These are phyloP conservation scores for Rosa chinensis DNA, from an alignment of 306 rosid genomes.

Conservation along the genomic window DNA sequence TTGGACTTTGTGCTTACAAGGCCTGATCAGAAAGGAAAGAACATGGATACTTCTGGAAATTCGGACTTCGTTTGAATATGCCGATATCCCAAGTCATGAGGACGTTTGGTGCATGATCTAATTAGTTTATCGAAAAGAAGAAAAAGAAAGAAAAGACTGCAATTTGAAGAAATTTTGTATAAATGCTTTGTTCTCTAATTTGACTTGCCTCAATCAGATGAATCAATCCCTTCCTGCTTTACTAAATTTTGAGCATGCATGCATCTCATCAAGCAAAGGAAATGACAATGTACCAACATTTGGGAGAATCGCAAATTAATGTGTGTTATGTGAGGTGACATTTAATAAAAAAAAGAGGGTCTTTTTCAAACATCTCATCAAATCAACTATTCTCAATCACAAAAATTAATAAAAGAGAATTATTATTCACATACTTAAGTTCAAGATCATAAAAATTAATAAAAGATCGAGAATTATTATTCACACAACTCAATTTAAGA, in stretches of 20 bases:
- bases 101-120: neutral
- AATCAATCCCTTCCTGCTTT: neutral
- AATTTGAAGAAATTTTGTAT: neutral
- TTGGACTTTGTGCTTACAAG: slow-evolving; percentile 58
- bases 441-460: too few species aligned
- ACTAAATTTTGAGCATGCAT: neutral
- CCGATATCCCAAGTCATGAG: neutral
- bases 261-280: neutral
- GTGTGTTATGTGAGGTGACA: too few species aligned
- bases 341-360: too few species aligned
- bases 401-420: too few species aligned
- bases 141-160: neutral
- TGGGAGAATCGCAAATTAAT: neutral
- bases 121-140: neutral
- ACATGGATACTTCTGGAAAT: neutral
- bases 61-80: slow-evolving; percentile 8
- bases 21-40: slow-evolving; percentile 13
- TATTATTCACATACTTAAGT: too few species aligned
- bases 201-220: neutral
- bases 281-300: neutral
- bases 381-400: too few species aligned
- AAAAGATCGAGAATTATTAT: too few species aligned
- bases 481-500: too few species aligned
- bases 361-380: too few species aligned
- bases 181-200: neutral